phyloP scores from a whole-genome alignment of 2,329 filamentous ascomycete species.

The Fusarium tjaetaba region DNA sequence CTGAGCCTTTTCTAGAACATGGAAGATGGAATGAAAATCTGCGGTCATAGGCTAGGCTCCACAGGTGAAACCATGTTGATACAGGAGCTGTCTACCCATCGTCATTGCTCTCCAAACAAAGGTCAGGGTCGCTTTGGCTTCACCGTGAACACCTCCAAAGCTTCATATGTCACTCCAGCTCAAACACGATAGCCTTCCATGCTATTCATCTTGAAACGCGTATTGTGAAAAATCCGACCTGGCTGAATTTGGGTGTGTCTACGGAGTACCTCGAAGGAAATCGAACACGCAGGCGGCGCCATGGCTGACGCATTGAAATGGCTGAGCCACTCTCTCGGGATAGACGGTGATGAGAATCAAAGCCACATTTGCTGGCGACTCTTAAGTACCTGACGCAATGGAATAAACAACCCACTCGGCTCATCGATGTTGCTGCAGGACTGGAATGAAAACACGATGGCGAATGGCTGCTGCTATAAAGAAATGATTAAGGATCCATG shows the following conservation, averaged over 20 bases:
- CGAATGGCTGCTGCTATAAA: neutral
- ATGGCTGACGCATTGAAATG: conserved; percentile 39
- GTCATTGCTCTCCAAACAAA: neutral
- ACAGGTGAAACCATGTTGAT: conserved; percentile 27
- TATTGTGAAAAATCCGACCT: conserved; percentile 10
- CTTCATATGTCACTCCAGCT: conserved; percentile 2
- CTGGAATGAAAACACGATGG: neutral
- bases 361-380: neutral
- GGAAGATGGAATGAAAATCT: neutral
- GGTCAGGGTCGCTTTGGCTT: conserved; percentile 5
- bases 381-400: neutral
- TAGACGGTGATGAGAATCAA: neutral
- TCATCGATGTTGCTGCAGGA: neutral
- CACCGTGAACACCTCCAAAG: neutral
- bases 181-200: neutral
- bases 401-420: neutral
- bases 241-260: neutral
- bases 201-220: conserved; percentile 4
- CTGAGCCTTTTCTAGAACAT: conserved; percentile 22
- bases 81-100: conserved; percentile 4
- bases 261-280: neutral
- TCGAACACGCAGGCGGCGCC: conserved; percentile 34
- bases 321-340: conserved; percentile 38
- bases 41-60: neutral
- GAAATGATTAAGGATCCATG: conserved; percentile 14